phyloP scores from a whole-genome alignment of 2,329 filamentous ascomycete species.

The Ustilaginoidea virens region DNA sequence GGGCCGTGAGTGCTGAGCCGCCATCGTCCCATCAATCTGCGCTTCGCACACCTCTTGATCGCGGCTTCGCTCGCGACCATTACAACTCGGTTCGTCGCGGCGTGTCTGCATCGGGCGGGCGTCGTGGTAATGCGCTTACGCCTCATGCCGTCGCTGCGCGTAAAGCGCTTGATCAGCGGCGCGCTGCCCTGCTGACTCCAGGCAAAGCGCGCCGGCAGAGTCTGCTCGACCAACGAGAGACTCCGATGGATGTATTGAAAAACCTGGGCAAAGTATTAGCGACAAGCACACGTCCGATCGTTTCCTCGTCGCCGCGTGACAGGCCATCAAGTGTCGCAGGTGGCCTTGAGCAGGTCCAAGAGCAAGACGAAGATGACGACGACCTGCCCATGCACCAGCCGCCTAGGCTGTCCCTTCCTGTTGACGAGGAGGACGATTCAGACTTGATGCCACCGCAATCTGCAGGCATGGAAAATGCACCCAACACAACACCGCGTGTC shows the following conservation, averaged over 20 bases:
- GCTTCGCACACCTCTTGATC: constrained; percentile 26
- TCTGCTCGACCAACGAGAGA: constrained; percentile 38
- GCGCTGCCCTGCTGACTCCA: constrained; percentile 44
- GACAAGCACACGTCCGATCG: constrained; percentile 26
- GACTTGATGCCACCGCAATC: constrained; percentile 37
- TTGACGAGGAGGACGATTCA: constrained; percentile 34
- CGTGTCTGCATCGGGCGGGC: constrained; percentile 28
- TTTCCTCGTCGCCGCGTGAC: constrained; percentile 27
- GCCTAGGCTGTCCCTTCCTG: constrained; percentile 39
- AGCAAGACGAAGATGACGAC: constrained; percentile 28
- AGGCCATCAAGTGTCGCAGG: constrained; percentile 13
- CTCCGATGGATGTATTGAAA: constrained; percentile 36
- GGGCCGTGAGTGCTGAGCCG: constrained; percentile 18
- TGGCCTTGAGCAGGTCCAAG: constrained; percentile 12
- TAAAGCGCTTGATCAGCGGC: constrained; percentile 40
- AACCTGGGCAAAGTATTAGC: constrained; percentile 39
- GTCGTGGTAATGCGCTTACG: constrained; percentile 31
- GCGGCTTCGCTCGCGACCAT: constrained; percentile 18
- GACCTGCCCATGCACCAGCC: constrained; percentile 32
- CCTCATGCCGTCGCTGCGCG: constrained; percentile 47
- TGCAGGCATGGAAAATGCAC: constrained; percentile 40
- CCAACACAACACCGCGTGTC: constrained; percentile 42
- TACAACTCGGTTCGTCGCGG: constrained; percentile 24
- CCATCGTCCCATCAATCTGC: constrained; percentile 23
- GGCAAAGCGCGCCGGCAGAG: constrained; percentile 43